A percentile compares a stretch with the other conserved stretches of the same genome.
These are phyloP conservation scores for Austroboletus eburneus DNA, from an alignment of 768 basidiomycete species.

Conservation along the genomic window DNA sequence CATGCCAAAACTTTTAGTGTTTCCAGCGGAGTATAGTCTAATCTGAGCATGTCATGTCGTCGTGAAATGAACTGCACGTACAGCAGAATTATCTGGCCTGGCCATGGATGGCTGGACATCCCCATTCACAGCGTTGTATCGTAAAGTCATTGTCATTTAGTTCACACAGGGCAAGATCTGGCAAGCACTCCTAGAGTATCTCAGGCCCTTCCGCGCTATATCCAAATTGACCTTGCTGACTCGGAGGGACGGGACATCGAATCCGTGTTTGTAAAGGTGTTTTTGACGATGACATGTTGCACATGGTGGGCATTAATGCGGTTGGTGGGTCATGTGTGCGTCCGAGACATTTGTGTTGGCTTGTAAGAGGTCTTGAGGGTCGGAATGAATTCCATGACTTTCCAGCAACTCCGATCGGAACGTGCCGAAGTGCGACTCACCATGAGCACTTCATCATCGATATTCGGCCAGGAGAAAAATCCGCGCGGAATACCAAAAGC, in stretches of 20 bases:
- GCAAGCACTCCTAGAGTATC: too few relatives aligned
- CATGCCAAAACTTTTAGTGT: too few relatives aligned
- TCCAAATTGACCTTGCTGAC: slow-evolving; percentile 16
- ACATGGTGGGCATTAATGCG: slow-evolving; percentile 7
- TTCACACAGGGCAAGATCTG: too few relatives aligned
- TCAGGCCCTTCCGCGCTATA: too few relatives aligned
- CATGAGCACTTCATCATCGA: slow-evolving; percentile 15
- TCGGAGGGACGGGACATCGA: neutral
- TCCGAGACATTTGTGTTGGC: slow-evolving; percentile 20
- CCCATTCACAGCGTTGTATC: slow-evolving; percentile 8
- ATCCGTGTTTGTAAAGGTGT: slow-evolving; percentile 23
- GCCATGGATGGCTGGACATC: too few relatives aligned
- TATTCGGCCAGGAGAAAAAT: slow-evolving; percentile 55
- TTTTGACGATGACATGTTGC: slow-evolving; percentile 18
- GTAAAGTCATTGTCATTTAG: too few relatives aligned
- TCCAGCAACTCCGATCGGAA: slow-evolving; percentile 24
- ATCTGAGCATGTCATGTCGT: neutral
- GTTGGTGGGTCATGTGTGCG: neutral
- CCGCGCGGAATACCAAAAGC: slow-evolving; percentile 93
- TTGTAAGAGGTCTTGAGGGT: slow-evolving; percentile 7
- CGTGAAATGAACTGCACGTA: too few relatives aligned
- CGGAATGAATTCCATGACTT: neutral
- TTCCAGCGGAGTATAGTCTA: too few relatives aligned
- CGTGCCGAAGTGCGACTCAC: slow-evolving; percentile 8
- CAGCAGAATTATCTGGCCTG: too few relatives aligned